These are phyloP conservation scores for Sporothrix globosa DNA, from an alignment of 2,329 filamentous ascomycete genomes.

Conservation along the genomic window DNA sequence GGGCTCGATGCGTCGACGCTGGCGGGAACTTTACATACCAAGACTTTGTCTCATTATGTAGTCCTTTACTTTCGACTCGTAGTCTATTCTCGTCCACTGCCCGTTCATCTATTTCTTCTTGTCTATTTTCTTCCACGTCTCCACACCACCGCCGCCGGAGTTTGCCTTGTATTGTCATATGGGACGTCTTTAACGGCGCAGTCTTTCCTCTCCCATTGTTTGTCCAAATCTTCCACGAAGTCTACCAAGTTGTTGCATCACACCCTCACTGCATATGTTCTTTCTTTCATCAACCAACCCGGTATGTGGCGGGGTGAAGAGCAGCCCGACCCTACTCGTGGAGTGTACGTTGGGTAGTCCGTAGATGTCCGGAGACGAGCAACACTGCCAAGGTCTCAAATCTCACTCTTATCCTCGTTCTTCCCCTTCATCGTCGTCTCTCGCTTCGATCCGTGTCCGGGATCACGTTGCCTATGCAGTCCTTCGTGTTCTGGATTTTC, in stretches of 20 bases:
- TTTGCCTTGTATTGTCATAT: background rate
- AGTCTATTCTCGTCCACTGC: background rate
- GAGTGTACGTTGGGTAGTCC: background rate
- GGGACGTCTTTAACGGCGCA: background rate
- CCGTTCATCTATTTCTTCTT: background rate
- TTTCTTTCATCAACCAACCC: background rate
- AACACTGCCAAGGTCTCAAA: background rate
- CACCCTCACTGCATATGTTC: background rate
- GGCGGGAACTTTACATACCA: background rate
- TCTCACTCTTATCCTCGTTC: background rate
- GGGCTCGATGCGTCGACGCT: background rate
- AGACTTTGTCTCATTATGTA: background rate
- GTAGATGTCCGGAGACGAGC: background rate
- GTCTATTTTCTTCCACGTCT: background rate
- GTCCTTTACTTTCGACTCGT: background rate
- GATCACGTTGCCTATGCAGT: background rate
- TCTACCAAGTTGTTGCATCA: background rate
- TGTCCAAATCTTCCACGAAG: background rate
- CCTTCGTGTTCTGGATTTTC: background rate
- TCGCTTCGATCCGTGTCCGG: conserved; percentile 16
- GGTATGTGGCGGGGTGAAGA: conserved; percentile 24
- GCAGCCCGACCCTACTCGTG: background rate
- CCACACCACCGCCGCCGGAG: conserved; percentile 2
- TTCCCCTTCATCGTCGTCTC: background rate
- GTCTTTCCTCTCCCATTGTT: background rate